Conservation (phyloP, 2,329 filamentous ascomycete species). For the Aspergillus cejpii region DNA sequence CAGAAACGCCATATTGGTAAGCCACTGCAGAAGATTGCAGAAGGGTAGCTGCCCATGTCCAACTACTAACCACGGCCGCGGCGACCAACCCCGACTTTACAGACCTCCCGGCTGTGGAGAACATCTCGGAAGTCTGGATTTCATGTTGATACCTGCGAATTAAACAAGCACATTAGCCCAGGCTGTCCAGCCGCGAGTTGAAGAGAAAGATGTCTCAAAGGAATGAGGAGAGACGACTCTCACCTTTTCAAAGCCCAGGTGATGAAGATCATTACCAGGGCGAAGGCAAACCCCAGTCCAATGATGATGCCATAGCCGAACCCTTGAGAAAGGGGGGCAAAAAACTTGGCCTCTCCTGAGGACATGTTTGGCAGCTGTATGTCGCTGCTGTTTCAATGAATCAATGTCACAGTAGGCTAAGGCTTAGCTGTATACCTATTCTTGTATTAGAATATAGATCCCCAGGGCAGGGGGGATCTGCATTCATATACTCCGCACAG, state of each 20-base stretch:
- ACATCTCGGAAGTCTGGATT: constrained; percentile 85
- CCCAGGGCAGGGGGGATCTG: not conserved
- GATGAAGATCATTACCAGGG: constrained; percentile 67
- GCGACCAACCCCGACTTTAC: constrained; percentile 85
- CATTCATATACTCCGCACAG: constrained; percentile 7
- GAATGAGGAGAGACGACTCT: not conserved
- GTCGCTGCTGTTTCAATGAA: not conserved
- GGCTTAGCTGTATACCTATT: not conserved
- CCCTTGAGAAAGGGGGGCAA: constrained; percentile 46
- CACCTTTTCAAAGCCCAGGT: constrained; percentile 62
- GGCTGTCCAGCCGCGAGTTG: too few species aligned
- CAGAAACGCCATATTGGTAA: constrained; percentile 66
- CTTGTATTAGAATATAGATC: not conserved
- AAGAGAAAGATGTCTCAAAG: too few species aligned
- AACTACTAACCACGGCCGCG: constrained; percentile 83
- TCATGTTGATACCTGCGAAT: constrained; percentile 56
- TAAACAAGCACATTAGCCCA: too few species aligned
- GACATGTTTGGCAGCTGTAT: constrained; percentile 13
- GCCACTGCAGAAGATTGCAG: constrained; percentile 75
- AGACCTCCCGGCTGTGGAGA: constrained; percentile 78
- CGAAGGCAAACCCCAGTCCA: constrained; percentile 66
- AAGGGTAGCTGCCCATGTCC: constrained; percentile 86
- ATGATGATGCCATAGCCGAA: constrained; percentile 74
- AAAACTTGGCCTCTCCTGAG: constrained; percentile 23
- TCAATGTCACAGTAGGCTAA: not conserved